A percentile compares a stretch with the other conserved stretches of the same genome.
phyloP scores from a whole-genome alignment of 140 eudicot species.

The Erigeron philadelphicus region DNA sequence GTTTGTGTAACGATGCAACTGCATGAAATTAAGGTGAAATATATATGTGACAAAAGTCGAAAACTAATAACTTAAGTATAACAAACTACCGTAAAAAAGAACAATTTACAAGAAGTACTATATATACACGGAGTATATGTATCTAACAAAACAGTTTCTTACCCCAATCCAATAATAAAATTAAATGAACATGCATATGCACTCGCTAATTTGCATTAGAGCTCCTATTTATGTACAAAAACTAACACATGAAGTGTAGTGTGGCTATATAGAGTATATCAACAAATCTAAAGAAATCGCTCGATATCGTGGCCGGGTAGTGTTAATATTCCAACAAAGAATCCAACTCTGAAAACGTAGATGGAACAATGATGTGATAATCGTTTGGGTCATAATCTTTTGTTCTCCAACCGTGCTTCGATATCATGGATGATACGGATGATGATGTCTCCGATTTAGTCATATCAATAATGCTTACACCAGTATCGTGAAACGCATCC shows the following conservation, averaged over 20 bases:
- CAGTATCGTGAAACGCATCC: constrained; percentile 50
- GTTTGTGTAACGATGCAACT: too few species aligned
- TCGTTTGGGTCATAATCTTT: constrained; percentile 15
- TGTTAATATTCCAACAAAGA: constrained; percentile 35
- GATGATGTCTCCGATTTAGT: constrained; percentile 31
- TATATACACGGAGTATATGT: background rate
- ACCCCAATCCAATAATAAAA: background rate
- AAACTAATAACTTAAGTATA: background rate
- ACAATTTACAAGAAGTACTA: constrained; percentile 15
- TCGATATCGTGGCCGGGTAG: too few species aligned
- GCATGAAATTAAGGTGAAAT: too few species aligned
- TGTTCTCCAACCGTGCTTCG: constrained; percentile 10
- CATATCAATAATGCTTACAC: constrained; percentile 26
- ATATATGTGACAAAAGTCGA: too few species aligned
- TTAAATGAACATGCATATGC: background rate
- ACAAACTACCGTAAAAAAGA: background rate
- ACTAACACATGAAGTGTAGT: constrained; percentile 1
- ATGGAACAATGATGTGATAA: background rate
- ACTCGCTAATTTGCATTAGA: constrained; percentile 15
- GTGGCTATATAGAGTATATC: background rate
- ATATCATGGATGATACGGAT: constrained; percentile 10
- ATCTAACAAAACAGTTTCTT: constrained; percentile 1
- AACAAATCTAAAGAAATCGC: background rate
- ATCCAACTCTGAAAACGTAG: constrained; percentile 38
- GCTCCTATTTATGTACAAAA: background rate